Evolutionary conservation across 2,329 filamentous ascomycete species (phyloP).

Genomic region (Trichoderma breve): DNA sequence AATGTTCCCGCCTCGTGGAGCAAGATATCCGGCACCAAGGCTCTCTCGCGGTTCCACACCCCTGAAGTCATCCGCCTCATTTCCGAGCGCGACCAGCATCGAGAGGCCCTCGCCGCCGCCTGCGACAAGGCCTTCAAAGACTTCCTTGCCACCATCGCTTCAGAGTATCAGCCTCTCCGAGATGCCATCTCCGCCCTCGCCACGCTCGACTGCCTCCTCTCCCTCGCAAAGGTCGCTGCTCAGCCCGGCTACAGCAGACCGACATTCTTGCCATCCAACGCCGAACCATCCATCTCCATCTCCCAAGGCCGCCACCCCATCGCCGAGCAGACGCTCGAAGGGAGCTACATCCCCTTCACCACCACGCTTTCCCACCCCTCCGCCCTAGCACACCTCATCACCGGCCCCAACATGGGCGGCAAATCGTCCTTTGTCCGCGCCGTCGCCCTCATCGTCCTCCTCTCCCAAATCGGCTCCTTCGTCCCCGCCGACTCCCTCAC

Average conservation of each 20-base stretch:
- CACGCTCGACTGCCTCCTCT: constrained; percentile 84
- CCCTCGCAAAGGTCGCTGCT: constrained; percentile 76
- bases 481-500: constrained; percentile 75
- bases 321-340: constrained; percentile 84
- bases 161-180: constrained; percentile 85
- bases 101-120: constrained; percentile 85
- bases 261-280: constrained; percentile 58
- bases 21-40: constrained; percentile 94
- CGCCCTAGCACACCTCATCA: constrained; percentile 79
- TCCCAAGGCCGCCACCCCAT: constrained; percentile 81
- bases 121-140: constrained; percentile 79
- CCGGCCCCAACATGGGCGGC: constrained; percentile 97
- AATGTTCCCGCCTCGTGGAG: constrained; percentile 90
- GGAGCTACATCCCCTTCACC: constrained; percentile 88
- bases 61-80: constrained; percentile 83
- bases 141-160: constrained; percentile 70
- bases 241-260: constrained; percentile 89
- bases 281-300: constrained; percentile 62
- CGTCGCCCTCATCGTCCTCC: constrained; percentile 85
- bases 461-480: constrained; percentile 92
- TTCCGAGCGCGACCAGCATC: constrained; percentile 88
- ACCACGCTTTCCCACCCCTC: constrained; percentile 66
- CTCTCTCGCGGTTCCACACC: constrained; percentile 87
- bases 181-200: constrained; percentile 85
- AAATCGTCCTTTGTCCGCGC: constrained; percentile 97